Percentiles rank a stretch among this genome's conserved stretches.
phyloP scores from a whole-genome alignment of 176 grass and related monocot genomes.

The Leersia perrieri region DNA sequence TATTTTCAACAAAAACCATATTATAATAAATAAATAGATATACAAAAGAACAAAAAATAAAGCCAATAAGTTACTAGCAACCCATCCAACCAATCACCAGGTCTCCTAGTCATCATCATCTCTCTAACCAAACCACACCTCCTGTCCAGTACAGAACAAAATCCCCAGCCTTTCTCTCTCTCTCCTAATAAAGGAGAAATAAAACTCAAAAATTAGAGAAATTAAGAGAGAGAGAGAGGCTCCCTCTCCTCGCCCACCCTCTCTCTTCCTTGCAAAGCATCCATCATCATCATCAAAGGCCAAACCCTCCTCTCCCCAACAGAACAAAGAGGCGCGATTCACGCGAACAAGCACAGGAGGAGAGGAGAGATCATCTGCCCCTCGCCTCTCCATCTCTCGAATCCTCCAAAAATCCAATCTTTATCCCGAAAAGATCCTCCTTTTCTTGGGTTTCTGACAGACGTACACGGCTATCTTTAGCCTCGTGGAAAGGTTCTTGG shows the following conservation, averaged over 20 bases:
- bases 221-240: not conserved
- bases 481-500: slow-evolving; percentile 36
- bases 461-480: slow-evolving; percentile 38
- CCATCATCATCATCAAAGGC: not conserved
- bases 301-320: slow-evolving; percentile 29
- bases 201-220: not conserved
- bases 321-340: slow-evolving; percentile 28
- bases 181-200: slow-evolving; percentile 13
- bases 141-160: slow-evolving; percentile 38
- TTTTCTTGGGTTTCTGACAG: slow-evolving; percentile 43
- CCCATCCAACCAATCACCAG: slow-evolving; percentile 35
- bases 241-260: slow-evolving; percentile 16
- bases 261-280: not conserved
- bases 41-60: slow-evolving; percentile 20
- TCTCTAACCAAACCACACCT: slow-evolving; percentile 25
- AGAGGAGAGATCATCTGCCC: slow-evolving; percentile 23
- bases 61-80: slow-evolving; percentile 40
- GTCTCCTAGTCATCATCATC: slow-evolving; percentile 31
- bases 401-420: slow-evolving; percentile 33
- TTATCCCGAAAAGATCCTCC: slow-evolving; percentile 37
- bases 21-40: not conserved
- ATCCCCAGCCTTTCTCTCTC: slow-evolving; percentile 36
- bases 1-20: not conserved
- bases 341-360: slow-evolving; percentile 27
- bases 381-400: slow-evolving; percentile 3